These are phyloP conservation scores for Gossypium davidsonii DNA, from an alignment of 441 rosid species.

Conservation along the genomic window DNA sequence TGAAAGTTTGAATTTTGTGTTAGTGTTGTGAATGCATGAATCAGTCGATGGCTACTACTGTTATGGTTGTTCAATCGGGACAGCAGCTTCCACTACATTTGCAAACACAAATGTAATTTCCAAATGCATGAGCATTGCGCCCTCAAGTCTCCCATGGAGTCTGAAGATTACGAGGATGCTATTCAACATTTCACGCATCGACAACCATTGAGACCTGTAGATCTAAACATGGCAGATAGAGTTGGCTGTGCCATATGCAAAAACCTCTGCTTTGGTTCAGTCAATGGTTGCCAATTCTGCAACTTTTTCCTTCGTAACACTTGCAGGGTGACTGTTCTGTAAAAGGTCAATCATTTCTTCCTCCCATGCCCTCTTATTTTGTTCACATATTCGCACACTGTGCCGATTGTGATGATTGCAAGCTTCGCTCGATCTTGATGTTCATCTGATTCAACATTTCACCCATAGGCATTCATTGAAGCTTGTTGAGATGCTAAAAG, in stretches of 20 bases:
- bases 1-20: not conserved
- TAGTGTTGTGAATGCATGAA: not conserved
- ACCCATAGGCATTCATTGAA: not conserved
- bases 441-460: not conserved
- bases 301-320: not conserved
- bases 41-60: not conserved
- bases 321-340: not conserved
- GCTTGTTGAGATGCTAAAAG: not conserved
- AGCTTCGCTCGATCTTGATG: not conserved
- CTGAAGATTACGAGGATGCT: not conserved
- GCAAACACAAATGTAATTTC: not conserved
- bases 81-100: not conserved
- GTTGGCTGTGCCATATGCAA: not conserved
- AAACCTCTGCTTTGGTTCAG: not conserved
- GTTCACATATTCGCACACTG: not conserved
- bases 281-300: not conserved
- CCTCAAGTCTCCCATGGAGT: not conserved
- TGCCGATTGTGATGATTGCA: not conserved
- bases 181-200: not conserved
- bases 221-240: not conserved
- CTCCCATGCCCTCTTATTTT: slow-evolving; percentile 7
- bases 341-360: not conserved
- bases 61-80: not conserved
- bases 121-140: not conserved
- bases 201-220: not conserved